Conservation (phyloP, 805 yeast genomes). For the Ogataea corticis region DNA sequence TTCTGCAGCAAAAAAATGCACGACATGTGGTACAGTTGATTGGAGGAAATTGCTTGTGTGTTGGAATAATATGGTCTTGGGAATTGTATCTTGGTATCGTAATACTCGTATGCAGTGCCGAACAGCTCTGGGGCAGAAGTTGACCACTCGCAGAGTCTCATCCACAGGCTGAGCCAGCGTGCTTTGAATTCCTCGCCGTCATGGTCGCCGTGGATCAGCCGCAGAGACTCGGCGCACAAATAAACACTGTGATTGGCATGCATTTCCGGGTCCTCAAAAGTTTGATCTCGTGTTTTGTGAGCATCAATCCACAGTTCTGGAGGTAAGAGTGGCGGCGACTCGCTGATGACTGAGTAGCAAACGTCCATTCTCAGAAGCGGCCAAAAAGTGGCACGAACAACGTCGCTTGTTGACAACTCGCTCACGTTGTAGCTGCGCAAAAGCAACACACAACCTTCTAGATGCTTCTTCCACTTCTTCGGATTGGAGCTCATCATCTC, state of each 20-base stretch:
- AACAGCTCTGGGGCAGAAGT: constrained; percentile 32
- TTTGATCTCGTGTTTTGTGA: constrained; percentile 2
- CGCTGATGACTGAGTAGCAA: constrained; percentile 41
- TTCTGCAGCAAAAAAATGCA: constrained; percentile 41
- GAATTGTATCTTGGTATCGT: constrained; percentile 33
- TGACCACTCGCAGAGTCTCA: constrained; percentile 38
- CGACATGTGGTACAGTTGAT: constrained; percentile 43
- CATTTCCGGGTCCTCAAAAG: constrained; percentile 25
- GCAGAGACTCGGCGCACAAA: constrained; percentile 37
- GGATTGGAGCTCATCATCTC: constrained; percentile 47
- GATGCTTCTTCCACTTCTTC: constrained; percentile 41
- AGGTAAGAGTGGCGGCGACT: constrained; percentile 38
- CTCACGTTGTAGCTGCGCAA: constrained; percentile 38
- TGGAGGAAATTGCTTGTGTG: constrained; percentile 43
- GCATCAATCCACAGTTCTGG: constrained; percentile 37
- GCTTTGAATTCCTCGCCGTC: constrained; percentile 33
- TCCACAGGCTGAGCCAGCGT: constrained; percentile 41
- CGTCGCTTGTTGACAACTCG: constrained; percentile 34
- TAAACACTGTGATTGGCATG: constrained; percentile 44
- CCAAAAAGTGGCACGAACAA: constrained; percentile 43
- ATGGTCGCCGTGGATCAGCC: constrained; percentile 30
- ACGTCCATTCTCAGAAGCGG: constrained; percentile 44
- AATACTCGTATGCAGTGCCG: constrained; percentile 33
- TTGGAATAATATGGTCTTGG: constrained; percentile 40
- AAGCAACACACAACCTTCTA: constrained; percentile 42